phyloP scores from a whole-genome alignment of 2,329 filamentous ascomycete genomes.

The Pseudogymnoascus sp. region DNA sequence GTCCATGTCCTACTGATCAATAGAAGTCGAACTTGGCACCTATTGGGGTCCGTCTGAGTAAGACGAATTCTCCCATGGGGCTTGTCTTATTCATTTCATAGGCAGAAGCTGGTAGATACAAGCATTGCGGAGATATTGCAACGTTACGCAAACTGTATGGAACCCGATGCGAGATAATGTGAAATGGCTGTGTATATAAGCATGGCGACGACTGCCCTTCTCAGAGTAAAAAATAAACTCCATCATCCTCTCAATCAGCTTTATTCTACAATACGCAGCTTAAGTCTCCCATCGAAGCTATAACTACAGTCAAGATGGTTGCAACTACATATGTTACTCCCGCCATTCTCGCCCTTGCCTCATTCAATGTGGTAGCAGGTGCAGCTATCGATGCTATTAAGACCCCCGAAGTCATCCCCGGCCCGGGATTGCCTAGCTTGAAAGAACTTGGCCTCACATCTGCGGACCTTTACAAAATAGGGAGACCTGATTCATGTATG shows the following conservation, averaged over 20 bases:
- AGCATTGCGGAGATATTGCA: background rate
- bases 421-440: background rate
- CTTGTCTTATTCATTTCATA: background rate
- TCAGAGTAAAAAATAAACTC: background rate
- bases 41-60: background rate
- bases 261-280: background rate
- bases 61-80: background rate
- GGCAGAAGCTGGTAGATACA: background rate
- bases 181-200: background rate
- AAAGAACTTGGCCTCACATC: background rate
- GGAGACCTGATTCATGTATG: background rate
- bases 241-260: background rate
- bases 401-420: background rate
- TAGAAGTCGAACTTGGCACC: background rate
- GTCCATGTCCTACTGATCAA: background rate
- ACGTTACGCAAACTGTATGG: background rate
- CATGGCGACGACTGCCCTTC: background rate
- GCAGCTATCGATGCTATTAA: background rate
- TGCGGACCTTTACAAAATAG: background rate
- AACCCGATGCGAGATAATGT: background rate
- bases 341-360: background rate
- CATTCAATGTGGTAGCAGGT: background rate
- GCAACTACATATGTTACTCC: background rate
- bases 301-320: background rate
- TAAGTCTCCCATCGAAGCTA: background rate